Base-by-base conservation (phyloP, 208 protist genomes). In the Wallacemonas sp. region DNA sequence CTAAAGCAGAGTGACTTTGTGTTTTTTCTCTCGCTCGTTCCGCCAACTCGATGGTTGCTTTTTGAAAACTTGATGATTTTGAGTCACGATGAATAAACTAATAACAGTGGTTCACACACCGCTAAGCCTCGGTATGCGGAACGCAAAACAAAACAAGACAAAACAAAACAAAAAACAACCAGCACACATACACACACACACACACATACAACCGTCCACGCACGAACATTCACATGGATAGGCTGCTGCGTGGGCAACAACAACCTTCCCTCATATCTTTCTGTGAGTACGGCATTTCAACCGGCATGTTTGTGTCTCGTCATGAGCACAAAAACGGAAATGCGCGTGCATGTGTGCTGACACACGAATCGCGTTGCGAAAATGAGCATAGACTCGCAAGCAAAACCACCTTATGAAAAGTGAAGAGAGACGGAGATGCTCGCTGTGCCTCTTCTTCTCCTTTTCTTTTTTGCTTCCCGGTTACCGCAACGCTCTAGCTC, bases 21-120 rank as follows among this genome's bases (percentile, higher is more conserved):
- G 10, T 57, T 33, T 33, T 36, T n/a, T 57, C 31, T 57, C 16
- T 57, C 16, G 29, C 8, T 57, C 12, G 7, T 31, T 49, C 3
- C 18, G 16, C 16, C n/a, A 4, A n/a, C 52, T 59, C 52, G 11
- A 42, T 42, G 31, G 26, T 59, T 59, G 52, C 48, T 59, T 33
- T 41, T 41, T 41, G 36, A 41, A 14, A 41, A 41, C 14, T 41
- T 7, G 36, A 7, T 41, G 36, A 41, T 41, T 41, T 41, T 41
- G 36, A 14, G 31, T 26, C 16, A 8, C n/a, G 14, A 41, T 59
- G 52, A 59, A 33, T 59, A 59, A 59, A 59, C 16, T 59, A 59
- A 59, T 59, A 59, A 59, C 20, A 25, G 52, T 59, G 10, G 48
- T 32, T 18, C 22, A 55, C 22, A 55, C 26, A 32, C 48, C 23